phyloP scores from a whole-genome alignment of 192 early-diverging fungal genomes.

The Phycomyces blakesleeanus region DNA sequence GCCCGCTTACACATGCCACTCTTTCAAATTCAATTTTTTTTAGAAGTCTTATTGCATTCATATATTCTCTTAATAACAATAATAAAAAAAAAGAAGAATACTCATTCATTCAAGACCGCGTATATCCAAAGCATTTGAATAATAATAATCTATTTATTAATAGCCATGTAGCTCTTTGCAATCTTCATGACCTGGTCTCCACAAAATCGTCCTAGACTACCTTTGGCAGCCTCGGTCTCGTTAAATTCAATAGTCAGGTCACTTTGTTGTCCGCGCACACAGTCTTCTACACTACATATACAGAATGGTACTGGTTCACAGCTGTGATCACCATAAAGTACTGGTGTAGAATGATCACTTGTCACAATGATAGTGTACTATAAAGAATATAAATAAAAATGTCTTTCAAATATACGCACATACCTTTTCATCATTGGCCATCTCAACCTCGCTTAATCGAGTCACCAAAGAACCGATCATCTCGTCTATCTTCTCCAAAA shows the following conservation, averaged over 20 bases:
- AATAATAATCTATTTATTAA: background rate
- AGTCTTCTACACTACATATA: slow-evolving; percentile 5
- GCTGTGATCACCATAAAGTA: slow-evolving; percentile 32
- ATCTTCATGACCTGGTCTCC: slow-evolving; percentile 21
- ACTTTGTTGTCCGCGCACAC: background rate
- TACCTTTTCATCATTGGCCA: background rate
- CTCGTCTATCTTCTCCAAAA: slow-evolving; percentile 13
- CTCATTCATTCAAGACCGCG: background rate
- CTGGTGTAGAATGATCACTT: slow-evolving; percentile 35
- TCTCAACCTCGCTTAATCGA: background rate
- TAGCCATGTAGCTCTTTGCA: slow-evolving; percentile 12
- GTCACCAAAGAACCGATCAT: slow-evolving; percentile 7
- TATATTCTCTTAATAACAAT: too few species aligned
- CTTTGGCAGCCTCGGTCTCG: slow-evolving; percentile 16
- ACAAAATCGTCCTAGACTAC: slow-evolving; percentile 23
- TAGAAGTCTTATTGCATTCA: too few species aligned
- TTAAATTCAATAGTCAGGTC: slow-evolving; percentile 18
- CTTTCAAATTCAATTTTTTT: too few species aligned
- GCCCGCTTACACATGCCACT: too few species aligned
- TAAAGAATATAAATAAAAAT: background rate
- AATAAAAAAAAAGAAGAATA: too few species aligned
- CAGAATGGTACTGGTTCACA: slow-evolving; percentile 33
- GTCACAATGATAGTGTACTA: slow-evolving; percentile 31
- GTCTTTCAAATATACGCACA: background rate
- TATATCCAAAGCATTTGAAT: background rate